phyloP scores from a whole-genome alignment of 1,139 yeast species.

The Sugiyamaella novakii region DNA sequence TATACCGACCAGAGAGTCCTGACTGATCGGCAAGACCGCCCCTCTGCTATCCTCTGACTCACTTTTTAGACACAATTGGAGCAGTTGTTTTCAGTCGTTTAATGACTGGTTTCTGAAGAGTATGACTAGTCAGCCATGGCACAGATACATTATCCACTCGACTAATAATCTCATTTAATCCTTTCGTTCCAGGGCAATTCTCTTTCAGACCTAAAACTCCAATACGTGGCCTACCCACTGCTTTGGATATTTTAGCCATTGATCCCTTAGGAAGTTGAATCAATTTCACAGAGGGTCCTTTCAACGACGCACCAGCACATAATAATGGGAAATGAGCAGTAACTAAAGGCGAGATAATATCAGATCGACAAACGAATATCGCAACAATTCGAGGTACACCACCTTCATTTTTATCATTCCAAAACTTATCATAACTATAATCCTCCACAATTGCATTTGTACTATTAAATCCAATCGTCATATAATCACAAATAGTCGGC shows the following conservation, averaged over 20 bases:
- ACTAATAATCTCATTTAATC: conserved; percentile 13
- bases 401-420: conserved; percentile 5
- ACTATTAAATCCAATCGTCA: conserved; percentile 30
- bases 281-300: conserved; percentile 24
- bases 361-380: conserved; percentile 33
- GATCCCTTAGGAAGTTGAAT: conserved; percentile 32
- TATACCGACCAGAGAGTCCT: too few species aligned
- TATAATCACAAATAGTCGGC: conserved; percentile 19
- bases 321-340: conserved; percentile 32
- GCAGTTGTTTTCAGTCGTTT: conserved; percentile 25
- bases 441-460: conserved; percentile 29
- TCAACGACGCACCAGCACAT: conserved; percentile 28
- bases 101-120: conserved; percentile 21
- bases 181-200: conserved; percentile 19
- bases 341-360: conserved; percentile 28
- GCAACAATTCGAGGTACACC: conserved; percentile 12
- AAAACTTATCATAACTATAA: conserved; percentile 15
- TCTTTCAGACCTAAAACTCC: conserved; percentile 22
- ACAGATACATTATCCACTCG: conserved; percentile 12
- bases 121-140: conserved; percentile 23
- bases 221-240: conserved; percentile 16
- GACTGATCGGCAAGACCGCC: too few species aligned
- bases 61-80: conserved; percentile 19
- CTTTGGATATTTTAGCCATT: conserved; percentile 23
- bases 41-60: too few species aligned